Evolutionary conservation across 345 rosid genomes (phyloP), one percentile per base, ranked within the genome.

Genomic region (Populus tremula): DNA sequence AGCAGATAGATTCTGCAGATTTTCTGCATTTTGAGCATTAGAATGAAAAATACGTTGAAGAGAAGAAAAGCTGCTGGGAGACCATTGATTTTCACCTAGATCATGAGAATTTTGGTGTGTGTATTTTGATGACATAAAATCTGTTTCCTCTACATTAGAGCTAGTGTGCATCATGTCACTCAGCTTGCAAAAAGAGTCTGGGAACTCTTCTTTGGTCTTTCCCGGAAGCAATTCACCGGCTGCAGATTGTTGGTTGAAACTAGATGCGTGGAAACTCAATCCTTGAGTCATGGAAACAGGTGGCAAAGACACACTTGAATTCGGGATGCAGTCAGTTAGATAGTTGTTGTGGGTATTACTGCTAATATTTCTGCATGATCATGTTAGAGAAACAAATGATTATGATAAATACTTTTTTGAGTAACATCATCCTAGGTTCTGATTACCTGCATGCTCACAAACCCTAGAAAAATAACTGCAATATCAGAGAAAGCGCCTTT

Each of bases 151-250:
- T 6, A n/a, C 35, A 38, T 41, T 67, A 75, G 10, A 75, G 18
- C 71, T 29, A 47, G 33, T 61, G 20, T 23, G 25, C 13, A 70
- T 31, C 77, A 69, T 72, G n/a, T 84, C 82, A 69, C 74, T 70
- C 16, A 74, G 79, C 66, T 77, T 71, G 67, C 77, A 77, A 31
- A 82, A 79, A 72, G 79, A 68, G 56, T 77, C 73, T 31, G 83
- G 75, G 61, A 75, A 76, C 75, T 85, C 84, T 38, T 76, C 80
- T 71, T 79, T 80, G 76, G 75, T 79, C 69, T 72, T 76, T 61
- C 72, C 43, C 17, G 47, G 62, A 35, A 79, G 81, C 1, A 78
- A 70, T n/a, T 78, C 80, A 21, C 56, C 76, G 53, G 84, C 79
- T 10, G 63, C 23, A 21, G 82, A 70, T 53, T 33, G 74, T 41